Conservation (phyloP, 2,329 filamentous ascomycete species). For the Botrytis aclada region DNA sequence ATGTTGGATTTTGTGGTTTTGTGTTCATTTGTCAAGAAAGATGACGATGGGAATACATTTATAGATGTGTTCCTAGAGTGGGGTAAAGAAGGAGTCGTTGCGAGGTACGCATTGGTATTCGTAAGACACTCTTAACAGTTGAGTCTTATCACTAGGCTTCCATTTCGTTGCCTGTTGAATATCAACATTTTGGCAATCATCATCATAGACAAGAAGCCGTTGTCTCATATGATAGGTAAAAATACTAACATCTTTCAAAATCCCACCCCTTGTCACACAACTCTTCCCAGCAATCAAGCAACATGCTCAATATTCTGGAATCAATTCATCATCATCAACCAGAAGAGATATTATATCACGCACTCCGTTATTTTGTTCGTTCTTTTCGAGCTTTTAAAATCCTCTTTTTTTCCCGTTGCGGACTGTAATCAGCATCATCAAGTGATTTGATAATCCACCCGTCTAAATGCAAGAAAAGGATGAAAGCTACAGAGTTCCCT, state of each 20-base stretch:
- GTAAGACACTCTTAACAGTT: not conserved
- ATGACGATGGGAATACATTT: not conserved
- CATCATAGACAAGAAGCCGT: not conserved
- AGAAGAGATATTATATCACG: not conserved
- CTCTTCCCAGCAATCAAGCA: not conserved
- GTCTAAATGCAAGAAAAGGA: not conserved
- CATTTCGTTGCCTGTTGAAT: not conserved
- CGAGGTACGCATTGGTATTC: not conserved
- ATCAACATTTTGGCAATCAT: not conserved
- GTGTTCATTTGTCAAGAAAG: not conserved
- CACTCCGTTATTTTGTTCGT: fast-evolving
- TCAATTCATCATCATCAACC: too few species aligned
- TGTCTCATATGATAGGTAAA: not conserved
- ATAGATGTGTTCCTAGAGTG: not conserved
- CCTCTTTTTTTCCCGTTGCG: not conserved
- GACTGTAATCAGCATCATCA: not conserved
- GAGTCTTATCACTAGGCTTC: not conserved
- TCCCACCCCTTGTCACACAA: not conserved
- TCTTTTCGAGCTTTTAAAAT: not conserved
- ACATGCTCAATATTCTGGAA: not conserved
- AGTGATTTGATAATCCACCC: not conserved
- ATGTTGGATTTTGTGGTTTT: not conserved
- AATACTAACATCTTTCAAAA: too few species aligned
- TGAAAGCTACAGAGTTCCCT: not conserved
- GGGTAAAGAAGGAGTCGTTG: not conserved